Percentiles rank a stretch among this genome's conserved stretches.
These are phyloP conservation scores for Aspergillus persii DNA, from an alignment of 2,329 filamentous ascomycete genomes.

Conservation along the genomic window DNA sequence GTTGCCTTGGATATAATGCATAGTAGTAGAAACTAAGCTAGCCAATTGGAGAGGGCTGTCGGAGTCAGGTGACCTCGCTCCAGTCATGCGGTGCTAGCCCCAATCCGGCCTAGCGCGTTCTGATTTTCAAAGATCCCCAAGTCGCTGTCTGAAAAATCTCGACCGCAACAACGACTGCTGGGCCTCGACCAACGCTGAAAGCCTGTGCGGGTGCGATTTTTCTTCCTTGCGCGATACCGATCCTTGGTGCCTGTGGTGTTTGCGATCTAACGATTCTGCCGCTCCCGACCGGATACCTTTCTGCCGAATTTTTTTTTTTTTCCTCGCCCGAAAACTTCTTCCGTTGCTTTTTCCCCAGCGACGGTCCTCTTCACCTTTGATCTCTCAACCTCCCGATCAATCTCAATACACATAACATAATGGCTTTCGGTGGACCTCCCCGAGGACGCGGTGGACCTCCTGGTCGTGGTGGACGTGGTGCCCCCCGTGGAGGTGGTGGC, in stretches of 20 bases:
- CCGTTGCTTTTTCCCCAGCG: not conserved
- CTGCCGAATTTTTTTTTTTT: conserved; percentile 10
- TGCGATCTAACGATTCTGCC: conserved; percentile 10
- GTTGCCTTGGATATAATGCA: too few species aligned
- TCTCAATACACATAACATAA: conserved; percentile 24
- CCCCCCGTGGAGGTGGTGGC: conserved; percentile 40
- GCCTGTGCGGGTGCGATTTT: conserved; percentile 25
- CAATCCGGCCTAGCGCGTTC: conserved; percentile 28
- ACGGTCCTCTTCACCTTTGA: not conserved
- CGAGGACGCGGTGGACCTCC: conserved; percentile 26
- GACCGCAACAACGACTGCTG: conserved; percentile 38
- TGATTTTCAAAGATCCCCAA: conserved; percentile 42
- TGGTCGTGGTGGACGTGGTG: conserved; percentile 45
- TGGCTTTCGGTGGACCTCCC: conserved; percentile 33
- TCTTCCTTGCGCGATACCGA: conserved; percentile 19
- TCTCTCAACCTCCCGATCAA: conserved; percentile 3
- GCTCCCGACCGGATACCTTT: conserved; percentile 8
- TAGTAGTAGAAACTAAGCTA: too few species aligned
- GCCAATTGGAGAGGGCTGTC: conserved; percentile 21
- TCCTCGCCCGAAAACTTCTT: not conserved
- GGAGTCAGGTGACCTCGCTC: conserved; percentile 29
- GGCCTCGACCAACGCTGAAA: conserved; percentile 33
- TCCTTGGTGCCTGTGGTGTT: conserved; percentile 16
- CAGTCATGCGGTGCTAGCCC: conserved; percentile 20
- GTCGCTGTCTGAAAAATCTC: conserved; percentile 39